Base-by-base conservation (phyloP, 1,139 yeast species). In the Meyerozyma guilliermondii region DNA sequence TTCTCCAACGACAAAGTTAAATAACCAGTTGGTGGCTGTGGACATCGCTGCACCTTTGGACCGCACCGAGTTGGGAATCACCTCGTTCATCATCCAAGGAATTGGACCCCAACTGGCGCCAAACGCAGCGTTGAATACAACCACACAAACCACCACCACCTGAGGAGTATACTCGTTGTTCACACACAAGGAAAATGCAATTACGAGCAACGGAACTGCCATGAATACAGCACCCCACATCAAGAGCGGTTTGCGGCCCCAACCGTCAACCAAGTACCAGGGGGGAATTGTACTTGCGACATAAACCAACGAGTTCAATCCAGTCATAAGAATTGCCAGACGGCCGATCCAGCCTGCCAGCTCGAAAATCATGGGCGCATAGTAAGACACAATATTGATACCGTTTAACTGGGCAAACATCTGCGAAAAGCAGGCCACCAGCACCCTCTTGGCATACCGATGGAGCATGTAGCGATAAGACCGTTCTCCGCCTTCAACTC, bases 301-400 rank as follows among this genome's bases (percentile, higher is more conserved):
- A 60, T 89, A 91, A 38, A 89, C 75, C 16, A 89, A 56, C 3
- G 89, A 79, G 59, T 89, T 91, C 50, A 87, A 74, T n/a, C 97
- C 97, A 0, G 97, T 87, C 95, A 89, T 87, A 47, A 88, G 74
- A 47, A 89, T 80, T 2, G 97, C 96, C 52, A 80, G 79, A 49
- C 95, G 71, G 22, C 96, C 97, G 11, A 76, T 65, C 96, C 96
- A 89, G 22, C 97, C 97, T 3, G 97, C 97, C 55, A 87, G 87
- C 61, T 88, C 96, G 62, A 89, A 91, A 39, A 89, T 94, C 65
- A 89, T 71, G 1, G 97, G 96, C 1, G 96, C 96, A 64, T 89
- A 89, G 66, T 89, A 91, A 1, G 95, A 83, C 43, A 91, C 87
- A 46, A 91, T 91, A 57, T 89, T 89, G 61, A 89, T 91, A 54